phyloP scores from a whole-genome alignment of 306 rosid genomes.

The Glycine soja region DNA sequence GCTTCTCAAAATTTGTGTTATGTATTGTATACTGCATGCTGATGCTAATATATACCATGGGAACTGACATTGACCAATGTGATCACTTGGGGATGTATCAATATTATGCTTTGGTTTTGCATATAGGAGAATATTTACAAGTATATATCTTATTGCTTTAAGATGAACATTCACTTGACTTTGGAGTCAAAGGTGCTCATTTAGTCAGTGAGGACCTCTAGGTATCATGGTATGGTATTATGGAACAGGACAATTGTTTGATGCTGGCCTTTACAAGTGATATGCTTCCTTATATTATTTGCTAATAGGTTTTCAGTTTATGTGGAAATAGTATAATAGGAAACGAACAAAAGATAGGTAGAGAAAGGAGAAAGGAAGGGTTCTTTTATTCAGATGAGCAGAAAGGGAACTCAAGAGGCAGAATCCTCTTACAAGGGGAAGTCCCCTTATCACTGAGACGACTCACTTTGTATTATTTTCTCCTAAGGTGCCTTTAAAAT shows the following conservation, averaged over 20 bases:
- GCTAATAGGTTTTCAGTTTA: neutral
- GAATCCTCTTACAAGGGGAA: neutral
- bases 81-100: neutral
- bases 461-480: neutral
- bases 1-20: neutral
- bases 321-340: neutral
- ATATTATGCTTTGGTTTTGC: slow-evolving; percentile 10
- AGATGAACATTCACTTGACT: neutral
- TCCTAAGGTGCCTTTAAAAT: no score
- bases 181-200: slow-evolving; percentile 1
- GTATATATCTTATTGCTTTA: neutral
- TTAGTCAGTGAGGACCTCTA: neutral
- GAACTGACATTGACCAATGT: slow-evolving; percentile 11
- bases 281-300: neutral
- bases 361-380: neutral
- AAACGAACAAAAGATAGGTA: neutral
- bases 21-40: slow-evolving; percentile 20
- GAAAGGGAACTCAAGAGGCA: neutral
- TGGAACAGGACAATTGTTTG: neutral
- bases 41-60: slow-evolving; percentile 8
- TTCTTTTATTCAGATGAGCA: neutral
- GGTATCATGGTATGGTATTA: slow-evolving; percentile 11
- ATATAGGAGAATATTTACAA: neutral
- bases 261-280: neutral
- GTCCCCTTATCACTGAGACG: neutral